Evolutionary conservation across 805 yeast species (phyloP).

Genomic region (Candida tallmaniae): DNA sequence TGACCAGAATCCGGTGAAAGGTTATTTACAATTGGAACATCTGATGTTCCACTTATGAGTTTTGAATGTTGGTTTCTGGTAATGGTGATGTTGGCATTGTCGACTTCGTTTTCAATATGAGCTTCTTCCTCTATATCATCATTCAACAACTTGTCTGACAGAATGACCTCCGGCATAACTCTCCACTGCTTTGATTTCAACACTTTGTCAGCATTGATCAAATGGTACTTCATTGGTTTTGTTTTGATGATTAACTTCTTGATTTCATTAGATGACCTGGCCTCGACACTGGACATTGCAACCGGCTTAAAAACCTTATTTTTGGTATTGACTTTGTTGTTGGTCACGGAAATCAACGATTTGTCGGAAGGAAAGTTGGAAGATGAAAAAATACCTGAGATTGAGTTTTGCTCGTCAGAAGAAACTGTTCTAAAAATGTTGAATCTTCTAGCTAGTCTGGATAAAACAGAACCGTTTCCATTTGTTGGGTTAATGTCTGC

Average conservation of each 20-base stretch:
- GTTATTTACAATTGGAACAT: not conserved
- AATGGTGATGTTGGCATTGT: not conserved
- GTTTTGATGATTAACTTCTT: constrained; percentile 36
- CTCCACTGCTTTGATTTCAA: constrained; percentile 31
- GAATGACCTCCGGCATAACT: constrained; percentile 14
- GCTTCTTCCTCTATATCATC: constrained; percentile 9
- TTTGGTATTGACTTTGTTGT: not conserved
- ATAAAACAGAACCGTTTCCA: constrained; percentile 2
- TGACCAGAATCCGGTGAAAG: constrained; percentile 1
- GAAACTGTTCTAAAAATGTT: constrained; percentile 8
- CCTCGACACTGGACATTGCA: constrained; percentile 6
- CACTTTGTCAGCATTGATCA: constrained; percentile 39
- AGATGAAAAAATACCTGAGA: constrained; percentile 10
- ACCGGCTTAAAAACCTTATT: constrained; percentile 11
- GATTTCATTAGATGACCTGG: constrained; percentile 10
- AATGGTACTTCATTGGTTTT: constrained; percentile 37
- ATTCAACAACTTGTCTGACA: constrained; percentile 8
- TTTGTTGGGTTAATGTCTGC: too few species aligned
- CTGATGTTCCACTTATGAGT: constrained; percentile 2
- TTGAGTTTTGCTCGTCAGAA: constrained; percentile 1
- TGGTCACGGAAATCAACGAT: not conserved
- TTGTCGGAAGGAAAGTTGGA: constrained; percentile 8
- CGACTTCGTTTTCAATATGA: constrained; percentile 5
- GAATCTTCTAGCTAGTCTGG: constrained; percentile 8
- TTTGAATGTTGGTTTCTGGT: constrained; percentile 1